phyloP scores from a whole-genome alignment of 1,284 basidiomycete species.

The Papiliotrema nemorosa region DNA sequence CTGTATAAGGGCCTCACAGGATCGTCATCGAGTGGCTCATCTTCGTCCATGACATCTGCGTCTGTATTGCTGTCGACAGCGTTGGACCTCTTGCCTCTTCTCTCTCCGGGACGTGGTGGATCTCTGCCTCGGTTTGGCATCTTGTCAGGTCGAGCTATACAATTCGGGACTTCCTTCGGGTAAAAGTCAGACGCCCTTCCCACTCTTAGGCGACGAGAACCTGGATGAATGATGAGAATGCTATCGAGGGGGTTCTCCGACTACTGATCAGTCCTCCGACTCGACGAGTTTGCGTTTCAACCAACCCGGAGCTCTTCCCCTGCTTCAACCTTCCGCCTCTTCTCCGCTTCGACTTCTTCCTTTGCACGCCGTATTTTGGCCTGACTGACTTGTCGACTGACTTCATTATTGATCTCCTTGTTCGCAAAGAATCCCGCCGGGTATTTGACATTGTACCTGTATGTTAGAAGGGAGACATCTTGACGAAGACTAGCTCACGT shows the following conservation, averaged over 20 bases:
- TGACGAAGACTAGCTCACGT: constrained; percentile 15
- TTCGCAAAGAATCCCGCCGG: constrained; percentile 41
- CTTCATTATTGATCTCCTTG: constrained; percentile 40
- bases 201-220: constrained; percentile 79
- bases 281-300: not conserved
- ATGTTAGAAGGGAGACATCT: not conserved
- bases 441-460: constrained; percentile 41
- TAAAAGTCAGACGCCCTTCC: constrained; percentile 78
- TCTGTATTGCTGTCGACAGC: not conserved
- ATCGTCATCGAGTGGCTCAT: constrained; percentile 1
- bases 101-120: constrained; percentile 30
- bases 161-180: constrained; percentile 47
- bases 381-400: constrained; percentile 31
- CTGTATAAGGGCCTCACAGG: constrained; percentile 11
- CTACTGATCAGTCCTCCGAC: not conserved
- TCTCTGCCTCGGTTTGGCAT: constrained; percentile 17
- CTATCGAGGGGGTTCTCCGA: constrained; percentile 30
- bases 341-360: constrained; percentile 21
- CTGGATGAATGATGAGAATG: constrained; percentile 85
- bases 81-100: not conserved
- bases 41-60: constrained; percentile 2
- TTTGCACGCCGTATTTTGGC: constrained; percentile 23
- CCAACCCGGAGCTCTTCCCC: constrained; percentile 22
- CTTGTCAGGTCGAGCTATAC: constrained; percentile 37
- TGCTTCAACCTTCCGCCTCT: constrained; percentile 11